Evolutionary conservation across 2,329 filamentous ascomycete genomes (phyloP).

Genomic region (Xylaria sp.): DNA sequence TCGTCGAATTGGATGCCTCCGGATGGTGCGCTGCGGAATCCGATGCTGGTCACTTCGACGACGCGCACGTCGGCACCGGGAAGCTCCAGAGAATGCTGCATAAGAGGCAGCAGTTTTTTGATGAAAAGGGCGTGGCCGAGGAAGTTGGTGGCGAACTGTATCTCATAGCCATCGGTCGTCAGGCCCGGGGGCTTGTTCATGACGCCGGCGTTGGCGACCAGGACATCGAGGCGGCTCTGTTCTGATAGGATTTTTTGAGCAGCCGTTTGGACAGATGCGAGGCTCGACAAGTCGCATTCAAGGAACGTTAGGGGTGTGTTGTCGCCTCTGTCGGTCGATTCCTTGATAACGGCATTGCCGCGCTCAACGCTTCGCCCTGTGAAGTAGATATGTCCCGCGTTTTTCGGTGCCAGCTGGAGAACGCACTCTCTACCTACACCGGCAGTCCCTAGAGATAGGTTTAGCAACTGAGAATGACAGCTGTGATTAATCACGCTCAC

Average conservation of each 20-base stretch:
- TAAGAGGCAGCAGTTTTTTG: not conserved
- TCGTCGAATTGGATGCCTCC: not conserved
- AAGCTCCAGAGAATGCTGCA: not conserved
- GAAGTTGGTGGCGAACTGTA: constrained; percentile 39
- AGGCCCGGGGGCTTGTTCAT: constrained; percentile 31
- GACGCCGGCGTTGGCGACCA: constrained; percentile 40
- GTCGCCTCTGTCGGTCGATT: constrained; percentile 18
- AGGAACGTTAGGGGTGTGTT: constrained; percentile 43
- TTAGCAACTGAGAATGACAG: not conserved
- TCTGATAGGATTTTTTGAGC: constrained; percentile 33
- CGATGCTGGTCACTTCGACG: not conserved
- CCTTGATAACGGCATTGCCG: constrained; percentile 8
- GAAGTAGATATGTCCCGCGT: constrained; percentile 32
- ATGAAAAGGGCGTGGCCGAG: not conserved
- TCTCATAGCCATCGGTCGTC: constrained; percentile 38
- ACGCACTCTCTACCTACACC: constrained; percentile 27
- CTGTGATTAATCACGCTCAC: constrained; percentile 6
- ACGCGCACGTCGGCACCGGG: not conserved
- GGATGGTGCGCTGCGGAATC: not conserved
- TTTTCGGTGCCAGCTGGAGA: constrained; percentile 22
- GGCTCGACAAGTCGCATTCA: constrained; percentile 50
- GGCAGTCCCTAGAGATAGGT: constrained; percentile 3
- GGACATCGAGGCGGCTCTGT: constrained; percentile 34
- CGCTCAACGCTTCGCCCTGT: constrained; percentile 29
- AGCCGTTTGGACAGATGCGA: constrained; percentile 27